Base-by-base conservation (phyloP, 805 yeast species). In the Myxozyma vanderwaltii region DNA sequence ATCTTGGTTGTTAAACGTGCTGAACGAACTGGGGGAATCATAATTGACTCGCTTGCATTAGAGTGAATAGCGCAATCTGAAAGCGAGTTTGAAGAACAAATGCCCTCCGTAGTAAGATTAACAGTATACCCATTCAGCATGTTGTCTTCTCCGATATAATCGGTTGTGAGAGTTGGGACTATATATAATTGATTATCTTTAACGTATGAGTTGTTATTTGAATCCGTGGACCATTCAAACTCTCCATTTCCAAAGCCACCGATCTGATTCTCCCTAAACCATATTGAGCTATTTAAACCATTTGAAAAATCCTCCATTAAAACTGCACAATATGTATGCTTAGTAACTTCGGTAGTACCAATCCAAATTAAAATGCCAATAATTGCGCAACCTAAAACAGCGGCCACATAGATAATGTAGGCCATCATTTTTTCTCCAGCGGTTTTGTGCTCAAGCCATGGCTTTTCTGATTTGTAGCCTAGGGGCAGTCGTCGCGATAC, bases 171-270 rank as follows among this genome's bases (percentile, higher is more conserved):
- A 7, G 64, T 61, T 38, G 64, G 64, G 31, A 57, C 52, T 36
- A 61, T 58, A 50, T 56, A 50, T 17, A 61, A 56, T 39, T 40
- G 39, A 17, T 53, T 49, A 48, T 61, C 57, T n/a, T 51, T 26
- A 39, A 61, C 54, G 51, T 49, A 61, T 8, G 62, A 36, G 54
- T 61, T 61, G 23, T 50, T 33, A 19, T 23, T 4, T 6, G 47
- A 35, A 23, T 35, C 33, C 8, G 64, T 57, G 27, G 59, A 29
- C 64, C 64, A 61, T n/a, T 56, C 56, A 24, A 61, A 61, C 47
- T 49, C 52, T 24, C 59, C 59, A 46, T 52, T 61, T 38, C 64
- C 64, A 39, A 61, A 61, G 4, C 64, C 64, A 19, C 61, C 61
- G 27, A 61, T 43, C 48, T 61, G 61, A 24, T 39, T 51, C 24